Evolutionary conservation across 2,329 filamentous ascomycete genomes (phyloP).

Genomic region (Lanzia echinophila): DNA sequence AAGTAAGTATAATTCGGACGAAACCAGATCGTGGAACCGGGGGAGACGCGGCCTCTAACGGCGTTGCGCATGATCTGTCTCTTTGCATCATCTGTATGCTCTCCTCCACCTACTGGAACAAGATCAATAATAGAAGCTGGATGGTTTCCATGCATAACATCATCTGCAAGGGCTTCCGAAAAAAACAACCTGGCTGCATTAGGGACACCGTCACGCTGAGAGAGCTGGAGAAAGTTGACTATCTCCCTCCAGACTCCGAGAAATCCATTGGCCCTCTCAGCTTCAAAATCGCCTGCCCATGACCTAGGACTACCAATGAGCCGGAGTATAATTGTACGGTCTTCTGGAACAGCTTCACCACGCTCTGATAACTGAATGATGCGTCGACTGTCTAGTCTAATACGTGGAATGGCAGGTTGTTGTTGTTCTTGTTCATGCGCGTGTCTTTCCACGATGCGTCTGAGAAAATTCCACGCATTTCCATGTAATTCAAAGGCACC

Average conservation of each 20-base stretch:
- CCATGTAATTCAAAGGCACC: conserved; percentile 17
- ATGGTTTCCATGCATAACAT: background rate
- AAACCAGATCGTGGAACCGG: conserved; percentile 15
- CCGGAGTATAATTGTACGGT: background rate
- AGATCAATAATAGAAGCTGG: background rate
- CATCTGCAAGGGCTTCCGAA: background rate
- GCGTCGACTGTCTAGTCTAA: background rate
- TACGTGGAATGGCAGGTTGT: background rate
- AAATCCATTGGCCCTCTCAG: background rate
- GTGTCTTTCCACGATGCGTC: background rate
- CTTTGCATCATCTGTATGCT: background rate
- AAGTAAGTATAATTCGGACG: conserved; percentile 15
- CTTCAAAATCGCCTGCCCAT: background rate
- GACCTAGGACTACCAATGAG: background rate
- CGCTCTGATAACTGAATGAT: background rate
- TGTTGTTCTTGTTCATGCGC: background rate
- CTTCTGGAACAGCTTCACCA: background rate
- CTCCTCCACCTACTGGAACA: background rate
- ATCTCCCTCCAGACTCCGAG: background rate
- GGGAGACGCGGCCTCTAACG: background rate
- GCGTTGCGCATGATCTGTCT: background rate
- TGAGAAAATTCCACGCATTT: background rate
- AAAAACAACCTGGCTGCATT: conserved; percentile 4
- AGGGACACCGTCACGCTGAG: background rate
- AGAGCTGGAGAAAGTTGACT: background rate